Evolutionary conservation across 129 eudicot species (phyloP).

Genomic region (Solidago caesia): DNA sequence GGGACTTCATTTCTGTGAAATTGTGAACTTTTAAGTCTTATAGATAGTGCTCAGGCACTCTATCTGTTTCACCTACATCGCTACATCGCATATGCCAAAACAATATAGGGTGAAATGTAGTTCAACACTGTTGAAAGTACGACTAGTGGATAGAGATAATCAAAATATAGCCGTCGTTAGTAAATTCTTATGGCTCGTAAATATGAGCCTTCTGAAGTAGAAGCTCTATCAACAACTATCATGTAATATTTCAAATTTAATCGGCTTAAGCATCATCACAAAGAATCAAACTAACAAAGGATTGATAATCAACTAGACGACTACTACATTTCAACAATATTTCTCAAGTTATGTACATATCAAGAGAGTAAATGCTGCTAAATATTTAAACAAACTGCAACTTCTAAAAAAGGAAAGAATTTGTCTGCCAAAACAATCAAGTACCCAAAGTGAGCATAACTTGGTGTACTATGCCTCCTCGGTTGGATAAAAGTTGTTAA

Average conservation of each 20-base stretch:
- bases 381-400: conserved; percentile 19
- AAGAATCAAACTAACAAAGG: conserved; percentile 12
- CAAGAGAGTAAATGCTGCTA: conserved; percentile 21
- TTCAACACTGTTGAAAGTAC: too few species aligned
- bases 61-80: too few species aligned
- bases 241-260: not conserved
- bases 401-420: conserved; percentile 18
- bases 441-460: conserved; percentile 18
- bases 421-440: conserved; percentile 20
- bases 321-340: conserved; percentile 27
- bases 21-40: not conserved
- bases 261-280: conserved; percentile 2
- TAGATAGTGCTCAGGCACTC: too few species aligned
- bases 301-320: conserved; percentile 9
- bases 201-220: too few species aligned
- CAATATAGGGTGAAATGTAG: too few species aligned
- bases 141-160: too few species aligned
- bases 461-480: conserved; percentile 17
- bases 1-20: not conserved
- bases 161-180: too few species aligned
- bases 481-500: not conserved
- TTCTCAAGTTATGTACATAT: conserved; percentile 28
- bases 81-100: too few species aligned
- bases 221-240: not conserved
- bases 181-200: too few species aligned